Evolutionary conservation across 2,329 filamentous ascomycete genomes (phyloP).

Genomic region (Pseudogymnoascus destructans): DNA sequence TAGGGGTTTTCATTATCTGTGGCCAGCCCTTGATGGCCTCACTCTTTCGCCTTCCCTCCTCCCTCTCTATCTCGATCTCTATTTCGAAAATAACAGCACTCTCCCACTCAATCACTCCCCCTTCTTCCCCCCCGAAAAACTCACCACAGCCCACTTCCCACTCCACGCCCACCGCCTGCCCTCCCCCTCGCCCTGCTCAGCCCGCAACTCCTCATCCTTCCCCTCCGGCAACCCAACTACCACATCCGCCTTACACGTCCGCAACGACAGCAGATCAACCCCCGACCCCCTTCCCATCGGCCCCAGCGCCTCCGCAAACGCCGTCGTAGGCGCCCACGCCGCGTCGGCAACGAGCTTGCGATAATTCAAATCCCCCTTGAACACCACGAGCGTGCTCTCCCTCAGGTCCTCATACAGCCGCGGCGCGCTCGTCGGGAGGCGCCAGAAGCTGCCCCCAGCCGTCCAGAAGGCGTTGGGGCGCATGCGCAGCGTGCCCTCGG

Average conservation of each 20-base stretch:
- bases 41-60: background rate
- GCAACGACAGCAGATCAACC: constrained; percentile 70
- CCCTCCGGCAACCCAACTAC: constrained; percentile 77
- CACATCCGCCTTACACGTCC: constrained; percentile 94
- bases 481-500: constrained; percentile 70
- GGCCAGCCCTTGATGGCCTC: background rate
- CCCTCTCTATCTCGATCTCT: background rate
- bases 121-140: constrained; percentile 58
- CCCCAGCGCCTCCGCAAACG: constrained; percentile 73
- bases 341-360: constrained; percentile 81
- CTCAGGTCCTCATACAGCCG: constrained; percentile 65
- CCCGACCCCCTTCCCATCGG: constrained; percentile 72
- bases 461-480: constrained; percentile 91
- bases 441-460: constrained; percentile 74
- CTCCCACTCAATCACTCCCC: background rate
- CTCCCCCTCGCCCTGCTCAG: constrained; percentile 46
- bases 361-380: constrained; percentile 97
- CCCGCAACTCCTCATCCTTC: constrained; percentile 66
- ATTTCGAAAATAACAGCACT: background rate
- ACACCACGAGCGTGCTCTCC: constrained; percentile 75
- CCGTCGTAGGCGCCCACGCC: constrained; percentile 74
- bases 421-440: constrained; percentile 56
- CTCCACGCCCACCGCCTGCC: constrained; percentile 85
- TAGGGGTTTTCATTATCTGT: background rate
- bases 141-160: constrained; percentile 93